Evolutionary conservation across 192 early-diverging fungal species (phyloP), one percentile per base, ranked within the genome.

Genomic region (Glomus cerebriforme): DNA sequence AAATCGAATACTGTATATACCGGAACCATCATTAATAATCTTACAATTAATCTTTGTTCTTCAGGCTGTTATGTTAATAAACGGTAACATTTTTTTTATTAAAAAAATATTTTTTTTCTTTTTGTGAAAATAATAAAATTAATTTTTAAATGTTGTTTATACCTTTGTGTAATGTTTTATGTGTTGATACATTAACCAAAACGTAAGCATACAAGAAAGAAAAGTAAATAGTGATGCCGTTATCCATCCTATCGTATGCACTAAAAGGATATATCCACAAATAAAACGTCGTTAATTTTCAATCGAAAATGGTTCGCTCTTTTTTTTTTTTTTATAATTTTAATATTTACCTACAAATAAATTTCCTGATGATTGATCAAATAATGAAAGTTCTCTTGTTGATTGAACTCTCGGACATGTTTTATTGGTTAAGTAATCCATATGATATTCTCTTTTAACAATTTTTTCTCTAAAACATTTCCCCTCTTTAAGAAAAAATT

Each of bases 1-100:
- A 63, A 63, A 63, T 63, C 62, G n/a, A 29, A 63, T 63, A 63
- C 9, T 27, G 62, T 63, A 63, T 63, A 63, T 22, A 63, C 15
- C 1, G 62, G 62, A 63, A 63, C 62, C 62, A 29, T 63, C n/a
- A 63, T 27, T 29, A 63, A 63, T 27, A 63, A 63, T 13, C 62
- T 63, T 63, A 63, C 27, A 24, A 63, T 29, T 7, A 63, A 63
- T 63, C 62, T 24, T 63, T 63, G 62, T 63, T 63, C 24, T 6
- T 63, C 27, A 27, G 62, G 62, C 62, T 63, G 12, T 63, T 9
- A 26, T 24, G 5, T 1, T 26, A 10, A 63, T 1, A 29, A 63
- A 4, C 8, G n/a, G n/a, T n/a, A n/a, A n/a, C n/a, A n/a, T 59
- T 22, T 17, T n/a, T 59, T 59, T 59, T 9, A 15, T 59, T 59